Evolutionary conservation across 139 green algal species (phyloP).

Genomic region (Astrephomene gubernaculifera): DNA sequence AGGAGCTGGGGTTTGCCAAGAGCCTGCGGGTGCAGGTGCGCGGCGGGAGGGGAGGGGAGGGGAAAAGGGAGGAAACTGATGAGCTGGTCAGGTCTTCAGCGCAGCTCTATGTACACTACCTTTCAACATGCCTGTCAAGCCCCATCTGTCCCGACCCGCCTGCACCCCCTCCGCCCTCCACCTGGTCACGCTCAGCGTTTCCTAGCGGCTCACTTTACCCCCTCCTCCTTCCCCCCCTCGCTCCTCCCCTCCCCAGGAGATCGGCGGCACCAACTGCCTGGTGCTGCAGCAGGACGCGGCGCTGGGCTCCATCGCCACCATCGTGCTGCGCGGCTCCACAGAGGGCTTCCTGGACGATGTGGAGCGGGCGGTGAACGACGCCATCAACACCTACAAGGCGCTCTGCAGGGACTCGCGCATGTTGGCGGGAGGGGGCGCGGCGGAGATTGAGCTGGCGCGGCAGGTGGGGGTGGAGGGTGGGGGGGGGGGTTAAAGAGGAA

Average conservation of each 20-base stretch:
- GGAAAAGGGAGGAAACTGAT: not conserved
- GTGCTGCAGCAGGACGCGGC: constrained; percentile 83
- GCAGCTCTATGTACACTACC: too few species aligned
- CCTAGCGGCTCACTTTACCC: too few species aligned
- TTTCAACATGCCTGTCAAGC: too few species aligned
- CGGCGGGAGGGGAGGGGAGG: not conserved
- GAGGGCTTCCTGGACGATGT: constrained; percentile 95
- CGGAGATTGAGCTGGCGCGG: constrained; percentile 91
- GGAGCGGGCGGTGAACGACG: constrained; percentile 96
- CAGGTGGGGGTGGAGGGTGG: constrained; percentile 60
- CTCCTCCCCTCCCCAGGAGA: constrained; percentile 70
- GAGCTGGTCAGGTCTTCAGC: too few species aligned
- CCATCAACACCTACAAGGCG: constrained; percentile 96
- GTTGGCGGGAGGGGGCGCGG: constrained; percentile 87
- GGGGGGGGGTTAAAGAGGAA: too few species aligned
- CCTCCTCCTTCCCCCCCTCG: not conserved
- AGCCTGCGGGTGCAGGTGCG: constrained; percentile 57
- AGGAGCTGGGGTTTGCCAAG: constrained; percentile 88
- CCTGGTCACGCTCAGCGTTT: too few species aligned
- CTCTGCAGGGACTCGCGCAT: constrained; percentile 85
- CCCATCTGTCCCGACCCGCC: too few species aligned
- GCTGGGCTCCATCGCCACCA: constrained; percentile 78
- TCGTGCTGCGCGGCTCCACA: constrained; percentile 94
- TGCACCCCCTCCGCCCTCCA: too few species aligned
- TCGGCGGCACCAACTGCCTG: constrained; percentile 88